Evolutionary conservation across 2,329 filamentous ascomycete genomes (phyloP), one percentile per base, ranked within the genome.

Genomic region (Trichothecium roseum): DNA sequence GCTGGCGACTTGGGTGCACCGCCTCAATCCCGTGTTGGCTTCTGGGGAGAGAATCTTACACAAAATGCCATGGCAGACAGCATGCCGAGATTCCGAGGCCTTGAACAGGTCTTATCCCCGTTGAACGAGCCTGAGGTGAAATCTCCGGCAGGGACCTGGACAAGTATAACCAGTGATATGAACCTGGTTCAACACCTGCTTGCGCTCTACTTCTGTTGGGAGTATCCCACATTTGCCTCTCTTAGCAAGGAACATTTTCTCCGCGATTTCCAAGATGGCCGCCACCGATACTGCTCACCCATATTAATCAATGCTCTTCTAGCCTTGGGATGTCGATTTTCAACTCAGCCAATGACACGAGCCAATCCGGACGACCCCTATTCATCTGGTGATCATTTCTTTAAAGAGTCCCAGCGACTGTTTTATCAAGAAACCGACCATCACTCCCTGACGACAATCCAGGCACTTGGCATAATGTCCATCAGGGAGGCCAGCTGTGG

Each of bases 401-500:
- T 84, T 54, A 72, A 74, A 35, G 81, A 87, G 52, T 70, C 75
- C 7, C 66, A 72, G 40, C 64, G 76, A 8, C 60, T 85, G 1
- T 64, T 84, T 20, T 62, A 70, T 37, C 60, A 71, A 37, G 69
- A 77, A 42, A 53, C 60, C 2, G 62, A 82, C 40, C 72, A 74
- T 35, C 72, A 82, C 41, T 70, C 55, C 6, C 57, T 86, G 20
- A 83, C 81, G 3, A 84, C 78, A 4, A 78, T 84, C 30, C 82
- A 87, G 57, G 81, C 82, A 2, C 60, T 87, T 14, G 80, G 80
- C 5, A 72, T 87, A 46, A 83, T 88, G 79, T 79, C 78, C 5
- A 76, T 85, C 42, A 64, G 81, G 29, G 81, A 87, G 57, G 79
- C 78, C 3, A 84, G 80, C 48, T 78, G 75, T 42, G 81, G 81